Percentiles rank a stretch among this genome's conserved stretches.
phyloP scores from a whole-genome alignment of 1,284 basidiomycete genomes.

The Salmacisia buchloeana region DNA sequence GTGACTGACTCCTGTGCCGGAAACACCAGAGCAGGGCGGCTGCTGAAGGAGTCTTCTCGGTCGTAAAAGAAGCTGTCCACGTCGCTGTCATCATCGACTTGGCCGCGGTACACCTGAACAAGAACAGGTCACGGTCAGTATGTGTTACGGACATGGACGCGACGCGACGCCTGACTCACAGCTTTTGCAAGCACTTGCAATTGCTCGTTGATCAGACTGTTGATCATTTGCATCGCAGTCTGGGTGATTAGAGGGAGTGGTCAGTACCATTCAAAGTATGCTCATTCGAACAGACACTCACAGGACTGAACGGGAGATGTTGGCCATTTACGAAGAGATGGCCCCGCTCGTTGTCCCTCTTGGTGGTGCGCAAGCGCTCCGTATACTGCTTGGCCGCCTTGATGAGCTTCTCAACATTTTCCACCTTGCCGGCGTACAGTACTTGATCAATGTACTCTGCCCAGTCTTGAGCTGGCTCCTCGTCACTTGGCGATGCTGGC shows the following conservation, averaged over 20 bases:
- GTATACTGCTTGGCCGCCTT: conserved; percentile 2
- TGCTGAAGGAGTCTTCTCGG: conserved; percentile 64
- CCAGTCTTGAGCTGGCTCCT: background rate
- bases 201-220: conserved; percentile 27
- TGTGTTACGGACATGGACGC: background rate
- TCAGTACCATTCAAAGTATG: background rate
- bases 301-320: conserved; percentile 66
- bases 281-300: conserved; percentile 51
- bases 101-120: conserved; percentile 62
- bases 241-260: conserved; percentile 19
- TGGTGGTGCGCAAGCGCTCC: conserved; percentile 20
- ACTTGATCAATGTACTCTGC: conserved; percentile 8
- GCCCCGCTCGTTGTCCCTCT: conserved; percentile 30
- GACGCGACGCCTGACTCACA: background rate
- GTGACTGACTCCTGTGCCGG: conserved; percentile 6
- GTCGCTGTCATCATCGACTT: conserved; percentile 59
- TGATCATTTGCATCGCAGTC: conserved; percentile 15
- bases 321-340: conserved; percentile 80
- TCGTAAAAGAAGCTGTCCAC: conserved; percentile 82
- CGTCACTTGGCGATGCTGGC: background rate
- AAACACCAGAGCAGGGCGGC: conserved; percentile 67
- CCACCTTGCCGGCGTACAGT: conserved; percentile 6
- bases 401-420: conserved; percentile 7
- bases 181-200: conserved; percentile 23
- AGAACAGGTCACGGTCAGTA: background rate